A percentile compares a stretch with the other conserved stretches of the same genome.
These are phyloP conservation scores for Trametes versicolor DNA, from an alignment of 1,284 basidiomycete genomes.

Conservation along the genomic window DNA sequence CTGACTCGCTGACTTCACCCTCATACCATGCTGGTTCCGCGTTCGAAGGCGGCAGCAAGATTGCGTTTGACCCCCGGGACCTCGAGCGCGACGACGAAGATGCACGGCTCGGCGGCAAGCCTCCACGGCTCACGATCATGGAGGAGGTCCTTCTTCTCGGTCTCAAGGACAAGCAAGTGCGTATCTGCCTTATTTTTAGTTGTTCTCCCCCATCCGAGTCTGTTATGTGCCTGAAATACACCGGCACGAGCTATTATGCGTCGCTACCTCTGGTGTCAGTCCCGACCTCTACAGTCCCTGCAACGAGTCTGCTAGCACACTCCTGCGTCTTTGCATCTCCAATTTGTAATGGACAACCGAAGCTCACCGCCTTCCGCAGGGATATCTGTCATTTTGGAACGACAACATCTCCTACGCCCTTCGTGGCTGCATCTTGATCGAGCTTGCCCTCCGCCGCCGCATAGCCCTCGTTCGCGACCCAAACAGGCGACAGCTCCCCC, in stretches of 20 bases:
- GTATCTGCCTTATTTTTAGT: constrained; percentile 37
- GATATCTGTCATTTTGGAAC: constrained; percentile 97
- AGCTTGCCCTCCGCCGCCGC: constrained; percentile 89
- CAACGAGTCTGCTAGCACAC: background rate
- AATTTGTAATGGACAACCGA: background rate
- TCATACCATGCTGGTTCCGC: constrained; percentile 75
- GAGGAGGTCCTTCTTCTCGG: constrained; percentile 96
- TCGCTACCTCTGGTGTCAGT: background rate
- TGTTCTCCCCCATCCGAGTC: background rate
- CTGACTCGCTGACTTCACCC: constrained; percentile 34
- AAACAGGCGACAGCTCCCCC: constrained; percentile 77
- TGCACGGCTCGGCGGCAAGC: constrained; percentile 69
- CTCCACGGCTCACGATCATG: constrained; percentile 93
- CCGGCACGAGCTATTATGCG: background rate
- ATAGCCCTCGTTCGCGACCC: constrained; percentile 91
- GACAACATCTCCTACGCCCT: constrained; percentile 98
- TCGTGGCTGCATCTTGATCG: constrained; percentile 93
- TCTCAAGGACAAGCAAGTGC: constrained; percentile 88
- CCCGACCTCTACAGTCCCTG: background rate
- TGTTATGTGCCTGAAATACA: background rate
- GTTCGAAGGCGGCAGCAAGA: constrained; percentile 83
- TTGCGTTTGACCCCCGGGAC: constrained; percentile 96
- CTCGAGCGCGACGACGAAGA: constrained; percentile 83
- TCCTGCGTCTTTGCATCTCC: background rate
- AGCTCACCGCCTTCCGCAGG: constrained; percentile 54